Percentiles rank a stretch among this genome's conserved stretches.
Conservation (phyloP, 1,284 basidiomycete species). For the Pseudozyma pruni region DNA sequence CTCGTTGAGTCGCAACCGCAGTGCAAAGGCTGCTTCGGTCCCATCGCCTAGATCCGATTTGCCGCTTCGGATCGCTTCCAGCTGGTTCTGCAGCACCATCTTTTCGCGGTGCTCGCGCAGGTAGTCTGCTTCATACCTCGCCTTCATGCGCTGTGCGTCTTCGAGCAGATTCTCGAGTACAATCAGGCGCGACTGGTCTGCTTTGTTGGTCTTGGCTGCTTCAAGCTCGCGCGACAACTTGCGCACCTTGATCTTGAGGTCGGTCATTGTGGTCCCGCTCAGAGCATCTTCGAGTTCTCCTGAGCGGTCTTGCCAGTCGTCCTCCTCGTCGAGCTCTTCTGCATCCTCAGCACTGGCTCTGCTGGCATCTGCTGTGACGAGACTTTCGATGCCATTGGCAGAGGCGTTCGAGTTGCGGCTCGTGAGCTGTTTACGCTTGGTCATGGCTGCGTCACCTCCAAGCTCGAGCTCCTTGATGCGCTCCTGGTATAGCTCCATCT, state of each 20-base stretch:
- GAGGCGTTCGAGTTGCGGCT: constrained; percentile 43
- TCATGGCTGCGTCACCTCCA: constrained; percentile 64
- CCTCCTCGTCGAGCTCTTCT: constrained; percentile 28
- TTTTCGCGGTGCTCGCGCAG: constrained; percentile 84
- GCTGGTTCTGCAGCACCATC: constrained; percentile 80
- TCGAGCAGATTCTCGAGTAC: constrained; percentile 90
- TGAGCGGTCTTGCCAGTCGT: constrained; percentile 73
- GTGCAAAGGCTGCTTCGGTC: constrained; percentile 84
- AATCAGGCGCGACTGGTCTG: constrained; percentile 78
- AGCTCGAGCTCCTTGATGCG: constrained; percentile 89
- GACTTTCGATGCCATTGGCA: constrained; percentile 53
- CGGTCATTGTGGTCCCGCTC: constrained; percentile 84
- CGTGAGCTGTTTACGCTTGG: constrained; percentile 67
- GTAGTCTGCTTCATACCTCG: constrained; percentile 88
- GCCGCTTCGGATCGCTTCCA: constrained; percentile 88
- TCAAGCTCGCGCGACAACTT: constrained; percentile 85
- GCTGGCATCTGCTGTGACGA: constrained; percentile 42
- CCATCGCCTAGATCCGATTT: constrained; percentile 81
- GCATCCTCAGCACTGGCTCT: constrained; percentile 22
- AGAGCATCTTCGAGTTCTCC: constrained; percentile 87
- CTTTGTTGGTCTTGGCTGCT: constrained; percentile 78
- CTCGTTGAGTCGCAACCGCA: constrained; percentile 87
- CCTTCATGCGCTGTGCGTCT: constrained; percentile 88
- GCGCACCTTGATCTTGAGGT: constrained; percentile 82
- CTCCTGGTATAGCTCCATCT: constrained; percentile 88